Evolutionary conservation across 2,329 filamentous ascomycete species (phyloP).

Genomic region (Penicillium sp.): DNA sequence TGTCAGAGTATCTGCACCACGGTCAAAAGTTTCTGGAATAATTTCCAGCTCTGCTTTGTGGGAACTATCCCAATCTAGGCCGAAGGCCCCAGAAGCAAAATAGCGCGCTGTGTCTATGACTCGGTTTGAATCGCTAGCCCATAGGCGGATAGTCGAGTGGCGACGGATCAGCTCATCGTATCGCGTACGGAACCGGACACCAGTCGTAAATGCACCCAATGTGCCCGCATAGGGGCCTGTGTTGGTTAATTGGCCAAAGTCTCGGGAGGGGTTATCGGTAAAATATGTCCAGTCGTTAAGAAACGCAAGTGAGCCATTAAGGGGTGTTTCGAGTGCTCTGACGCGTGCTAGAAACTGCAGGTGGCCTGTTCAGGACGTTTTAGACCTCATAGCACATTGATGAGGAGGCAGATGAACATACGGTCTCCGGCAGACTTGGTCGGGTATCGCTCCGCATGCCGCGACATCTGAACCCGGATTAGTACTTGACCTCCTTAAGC

Average conservation of each 20-base stretch:
- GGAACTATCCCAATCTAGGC: slow-evolving; percentile 45
- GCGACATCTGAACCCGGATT: slow-evolving; percentile 48
- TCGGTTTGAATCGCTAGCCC: slow-evolving; percentile 54
- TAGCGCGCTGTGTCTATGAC: slow-evolving; percentile 57
- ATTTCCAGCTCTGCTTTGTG: slow-evolving; percentile 47
- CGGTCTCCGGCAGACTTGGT: slow-evolving; percentile 51
- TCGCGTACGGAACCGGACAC: slow-evolving; percentile 53
- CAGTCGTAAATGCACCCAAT: slow-evolving; percentile 54
- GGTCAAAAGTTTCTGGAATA: slow-evolving; percentile 52
- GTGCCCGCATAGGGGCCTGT: slow-evolving; percentile 58
- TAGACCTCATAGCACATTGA: not conserved
- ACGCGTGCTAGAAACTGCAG: slow-evolving; percentile 50
- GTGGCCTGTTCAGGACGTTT: slow-evolving; percentile 38
- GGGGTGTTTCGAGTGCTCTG: slow-evolving; percentile 37
- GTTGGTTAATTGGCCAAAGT: slow-evolving; percentile 55
- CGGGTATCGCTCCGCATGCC: slow-evolving; percentile 58
- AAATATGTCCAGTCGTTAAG: slow-evolving; percentile 57
- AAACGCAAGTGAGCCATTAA: slow-evolving; percentile 54
- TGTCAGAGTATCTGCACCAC: slow-evolving; percentile 55
- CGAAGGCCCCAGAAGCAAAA: slow-evolving; percentile 57
- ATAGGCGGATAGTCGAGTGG: slow-evolving; percentile 44
- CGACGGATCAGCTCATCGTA: slow-evolving; percentile 50
- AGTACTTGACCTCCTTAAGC: not conserved
- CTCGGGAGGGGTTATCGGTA: slow-evolving; percentile 42
- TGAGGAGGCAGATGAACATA: slow-evolving; percentile 33